A percentile compares a stretch with the other conserved stretches of the same genome.
Evolutionary conservation across 352 stramenopile species (phyloP).

Genomic region (Globisporangium mamillatum): DNA sequence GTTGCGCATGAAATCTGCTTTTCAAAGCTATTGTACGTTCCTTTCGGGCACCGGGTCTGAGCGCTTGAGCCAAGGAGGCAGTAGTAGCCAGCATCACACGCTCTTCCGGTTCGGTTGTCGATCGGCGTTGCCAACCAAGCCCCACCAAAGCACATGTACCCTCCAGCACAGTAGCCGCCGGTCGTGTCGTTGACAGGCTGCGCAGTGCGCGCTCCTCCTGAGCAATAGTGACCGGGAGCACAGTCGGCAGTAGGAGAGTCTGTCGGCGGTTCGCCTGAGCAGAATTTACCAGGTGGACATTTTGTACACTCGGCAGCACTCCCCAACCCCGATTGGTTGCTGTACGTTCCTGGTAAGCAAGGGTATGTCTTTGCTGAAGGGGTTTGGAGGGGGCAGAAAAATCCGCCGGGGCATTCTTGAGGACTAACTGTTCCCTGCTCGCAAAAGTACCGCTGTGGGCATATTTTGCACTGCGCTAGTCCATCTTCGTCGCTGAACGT

Average conservation of each 20-base stretch:
- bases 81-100: conserved; percentile 67
- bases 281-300: conserved; percentile 82
- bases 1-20: conserved; percentile 38
- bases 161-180: conserved; percentile 46
- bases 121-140: conserved; percentile 45
- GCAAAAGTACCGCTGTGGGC: conserved; percentile 77
- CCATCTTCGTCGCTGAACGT: conserved; percentile 62
- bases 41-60: conserved; percentile 56
- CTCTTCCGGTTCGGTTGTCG: conserved; percentile 48
- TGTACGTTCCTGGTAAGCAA: conserved; percentile 61
- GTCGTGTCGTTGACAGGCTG: conserved; percentile 42
- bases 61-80: conserved; percentile 54
- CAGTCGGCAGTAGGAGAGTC: conserved; percentile 55
- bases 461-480: conserved; percentile 59
- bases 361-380: conserved; percentile 42
- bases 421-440: conserved; percentile 37
- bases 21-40: conserved; percentile 63
- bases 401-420: conserved; percentile 56
- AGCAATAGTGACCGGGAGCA: conserved; percentile 68
- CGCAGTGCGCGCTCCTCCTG: conserved; percentile 30
- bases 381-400: conserved; percentile 72
- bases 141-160: conserved; percentile 64
- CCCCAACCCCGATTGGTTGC: conserved; percentile 38
- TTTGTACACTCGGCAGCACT: conserved; percentile 38
- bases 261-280: conserved; percentile 54